A percentile compares a stretch with the other conserved stretches of the same genome.
Conservation (phyloP, 768 basidiomycete genomes). For the Ephemerocybe angulata region DNA sequence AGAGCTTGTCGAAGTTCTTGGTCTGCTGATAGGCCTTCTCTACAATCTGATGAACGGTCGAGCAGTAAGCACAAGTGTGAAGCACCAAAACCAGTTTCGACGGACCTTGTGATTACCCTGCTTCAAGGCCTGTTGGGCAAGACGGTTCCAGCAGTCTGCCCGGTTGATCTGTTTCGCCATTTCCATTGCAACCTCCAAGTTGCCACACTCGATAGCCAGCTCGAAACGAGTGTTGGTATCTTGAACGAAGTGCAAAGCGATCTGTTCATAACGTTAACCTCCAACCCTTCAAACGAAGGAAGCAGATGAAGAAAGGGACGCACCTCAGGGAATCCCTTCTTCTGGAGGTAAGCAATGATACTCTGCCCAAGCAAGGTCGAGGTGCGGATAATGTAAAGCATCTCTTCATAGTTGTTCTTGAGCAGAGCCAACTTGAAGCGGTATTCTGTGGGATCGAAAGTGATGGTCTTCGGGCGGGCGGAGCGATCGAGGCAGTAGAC, state of each 20-base stretch:
- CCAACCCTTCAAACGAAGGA: too few relatives aligned
- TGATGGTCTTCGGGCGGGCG: conserved; percentile 91
- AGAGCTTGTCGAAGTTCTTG: conserved; percentile 96
- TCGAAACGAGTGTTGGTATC: conserved; percentile 97
- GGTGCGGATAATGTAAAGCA: conserved; percentile 93
- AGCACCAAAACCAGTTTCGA: background rate
- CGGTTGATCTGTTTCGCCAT: conserved; percentile 86
- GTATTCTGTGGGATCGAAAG: conserved; percentile 98
- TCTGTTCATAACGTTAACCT: too few relatives aligned
- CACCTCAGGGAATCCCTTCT: conserved; percentile 98
- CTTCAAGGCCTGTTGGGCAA: conserved; percentile 94
- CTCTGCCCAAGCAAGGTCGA: conserved; percentile 95
- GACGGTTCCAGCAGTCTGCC: conserved; percentile 86
- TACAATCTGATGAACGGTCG: conserved; percentile 59
- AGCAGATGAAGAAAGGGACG: background rate
- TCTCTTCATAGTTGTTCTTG: conserved; percentile 94
- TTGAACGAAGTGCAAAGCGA: conserved; percentile 97
- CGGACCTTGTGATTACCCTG: conserved; percentile 93
- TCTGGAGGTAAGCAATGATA: conserved; percentile 95
- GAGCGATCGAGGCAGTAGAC: conserved; percentile 95
- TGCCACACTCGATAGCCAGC: conserved; percentile 96
- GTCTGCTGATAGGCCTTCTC: conserved; percentile 98
- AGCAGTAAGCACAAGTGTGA: background rate
- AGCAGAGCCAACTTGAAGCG: conserved; percentile 96
- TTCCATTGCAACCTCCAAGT: conserved; percentile 93